Evolutionary conservation across 2,329 filamentous ascomycete genomes (phyloP), one percentile per base, ranked within the genome.

Genomic region (Cercospora berteroae): DNA sequence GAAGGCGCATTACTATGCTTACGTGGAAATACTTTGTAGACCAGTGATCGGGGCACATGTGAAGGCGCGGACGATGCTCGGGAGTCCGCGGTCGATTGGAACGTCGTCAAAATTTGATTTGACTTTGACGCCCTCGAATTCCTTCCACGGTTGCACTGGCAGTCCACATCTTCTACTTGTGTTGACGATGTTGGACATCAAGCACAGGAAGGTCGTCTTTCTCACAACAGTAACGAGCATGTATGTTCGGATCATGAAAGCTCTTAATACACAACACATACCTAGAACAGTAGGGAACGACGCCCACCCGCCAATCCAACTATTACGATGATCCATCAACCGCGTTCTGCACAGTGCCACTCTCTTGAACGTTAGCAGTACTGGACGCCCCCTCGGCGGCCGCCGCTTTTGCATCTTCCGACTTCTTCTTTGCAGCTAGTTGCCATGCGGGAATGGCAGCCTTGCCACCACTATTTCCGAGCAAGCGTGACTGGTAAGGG

Each of bases 371-470:
- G 33, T 70, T 69, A 18, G 64, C 66, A 10, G 68, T 68, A 23
- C 67, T 60, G 12, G 68, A 63, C 2, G 65, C 59, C 18, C 61
- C 42, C 2, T 61, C 67, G 29, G 69, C 67, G 23, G 71, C 71
- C 33, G 81, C 80, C 71, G 81, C 81, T 73, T 81, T 82, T 5
- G 79, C 77, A 63, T 84, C 81, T 25, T 78, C 81, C 64, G 78
- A 81, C 77, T 82, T 81, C 70, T 81, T 81, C 36, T 82, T 81
- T 0, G 83, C 83, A 5, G 80, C 79, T 78, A 86, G 78, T 73
- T 86, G 84, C 84, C 84, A 86, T 5, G 80, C 81, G 5, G 84
- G 84, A 58, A 86, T 86, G 0, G 81, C 79, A 4, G 82, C 81
- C 58, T 74, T 74, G 23, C 73, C 74, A n/a, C 73, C 71, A 58